phyloP scores from a whole-genome alignment of 805 yeast species.

The Brettanomyces nanus region DNA sequence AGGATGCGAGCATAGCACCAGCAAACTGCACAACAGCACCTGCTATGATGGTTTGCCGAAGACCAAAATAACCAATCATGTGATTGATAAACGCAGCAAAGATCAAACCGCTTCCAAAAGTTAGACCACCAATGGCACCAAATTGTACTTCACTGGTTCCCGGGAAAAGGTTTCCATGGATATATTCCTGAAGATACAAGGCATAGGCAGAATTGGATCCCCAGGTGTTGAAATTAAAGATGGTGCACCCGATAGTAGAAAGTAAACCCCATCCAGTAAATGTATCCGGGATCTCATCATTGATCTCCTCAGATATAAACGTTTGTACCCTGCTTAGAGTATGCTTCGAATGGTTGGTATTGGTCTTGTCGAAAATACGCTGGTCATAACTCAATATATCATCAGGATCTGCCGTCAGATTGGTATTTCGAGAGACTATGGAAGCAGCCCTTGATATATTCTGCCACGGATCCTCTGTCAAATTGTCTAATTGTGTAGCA shows the following conservation, averaged over 20 bases:
- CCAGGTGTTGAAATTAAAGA: constrained; percentile 58
- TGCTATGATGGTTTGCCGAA: constrained; percentile 31
- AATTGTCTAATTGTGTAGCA: too few species aligned
- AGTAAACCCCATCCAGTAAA: constrained; percentile 61
- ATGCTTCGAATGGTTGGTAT: too few species aligned
- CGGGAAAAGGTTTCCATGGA: constrained; percentile 39
- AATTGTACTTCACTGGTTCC: constrained; percentile 53
- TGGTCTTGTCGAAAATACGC: too few species aligned
- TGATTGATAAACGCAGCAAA: constrained; percentile 42
- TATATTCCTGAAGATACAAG: constrained; percentile 49
- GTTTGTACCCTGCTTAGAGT: too few species aligned
- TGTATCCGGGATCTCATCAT: constrained; percentile 42
- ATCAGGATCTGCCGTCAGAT: too few species aligned
- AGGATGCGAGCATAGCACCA: constrained; percentile 54
- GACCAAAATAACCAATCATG: constrained; percentile 37
- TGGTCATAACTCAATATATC: too few species aligned
- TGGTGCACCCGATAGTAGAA: constrained; percentile 35
- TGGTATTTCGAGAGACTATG: too few species aligned
- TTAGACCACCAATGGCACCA: constrained; percentile 62
- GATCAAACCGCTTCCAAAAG: constrained; percentile 45
- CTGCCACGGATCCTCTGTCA: too few species aligned
- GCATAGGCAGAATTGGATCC: constrained; percentile 67
- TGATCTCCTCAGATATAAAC: too few species aligned
- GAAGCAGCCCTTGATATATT: too few species aligned
- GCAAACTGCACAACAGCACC: constrained; percentile 47